Conservation (phyloP, 202 grass and related monocot species). For the Zizania palustris region DNA sequence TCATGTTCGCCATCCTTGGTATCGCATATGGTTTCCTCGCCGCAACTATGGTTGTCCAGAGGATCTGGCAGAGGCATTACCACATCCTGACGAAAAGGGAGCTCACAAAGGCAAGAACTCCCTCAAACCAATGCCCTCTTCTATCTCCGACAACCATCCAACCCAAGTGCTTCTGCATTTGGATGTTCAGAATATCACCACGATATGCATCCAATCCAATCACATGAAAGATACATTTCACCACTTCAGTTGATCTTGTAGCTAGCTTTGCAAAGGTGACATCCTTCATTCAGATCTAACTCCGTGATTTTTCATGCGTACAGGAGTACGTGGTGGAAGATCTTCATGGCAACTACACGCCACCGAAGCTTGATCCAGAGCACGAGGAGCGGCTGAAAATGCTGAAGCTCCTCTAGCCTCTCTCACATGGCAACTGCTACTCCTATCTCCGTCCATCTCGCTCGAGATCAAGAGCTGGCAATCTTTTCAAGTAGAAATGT, state of each 20-base stretch:
- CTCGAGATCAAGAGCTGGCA: background rate
- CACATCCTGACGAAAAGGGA: slow-evolving; percentile 81
- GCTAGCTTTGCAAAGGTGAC: background rate
- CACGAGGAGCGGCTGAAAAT: slow-evolving; percentile 72
- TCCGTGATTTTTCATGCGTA: background rate
- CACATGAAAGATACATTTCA: background rate
- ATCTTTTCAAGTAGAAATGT: slow-evolving; percentile 2
- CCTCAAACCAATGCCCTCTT: slow-evolving; percentile 6
- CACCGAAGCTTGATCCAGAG: slow-evolving; percentile 65
- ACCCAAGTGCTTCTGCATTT: background rate
- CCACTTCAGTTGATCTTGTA: background rate
- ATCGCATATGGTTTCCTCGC: slow-evolving; percentile 76
- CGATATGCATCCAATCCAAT: background rate
- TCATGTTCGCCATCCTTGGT: slow-evolving; percentile 74
- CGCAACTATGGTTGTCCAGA: slow-evolving; percentile 68
- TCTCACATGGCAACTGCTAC: background rate
- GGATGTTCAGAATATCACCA: background rate
- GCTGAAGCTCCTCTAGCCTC: slow-evolving; percentile 65
- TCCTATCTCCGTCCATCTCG: too few species aligned
- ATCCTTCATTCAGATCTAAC: background rate
- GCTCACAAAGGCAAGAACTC: slow-evolving; percentile 67
- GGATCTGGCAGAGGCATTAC: slow-evolving; percentile 87
- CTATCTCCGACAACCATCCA: background rate
- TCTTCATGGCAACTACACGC: slow-evolving; percentile 64
- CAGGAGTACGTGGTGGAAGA: slow-evolving; percentile 85